Percentiles rank a stretch among this genome's conserved stretches.
Evolutionary conservation across 1,284 basidiomycete genomes (phyloP).

Genomic region (Prillingera fragicola): DNA sequence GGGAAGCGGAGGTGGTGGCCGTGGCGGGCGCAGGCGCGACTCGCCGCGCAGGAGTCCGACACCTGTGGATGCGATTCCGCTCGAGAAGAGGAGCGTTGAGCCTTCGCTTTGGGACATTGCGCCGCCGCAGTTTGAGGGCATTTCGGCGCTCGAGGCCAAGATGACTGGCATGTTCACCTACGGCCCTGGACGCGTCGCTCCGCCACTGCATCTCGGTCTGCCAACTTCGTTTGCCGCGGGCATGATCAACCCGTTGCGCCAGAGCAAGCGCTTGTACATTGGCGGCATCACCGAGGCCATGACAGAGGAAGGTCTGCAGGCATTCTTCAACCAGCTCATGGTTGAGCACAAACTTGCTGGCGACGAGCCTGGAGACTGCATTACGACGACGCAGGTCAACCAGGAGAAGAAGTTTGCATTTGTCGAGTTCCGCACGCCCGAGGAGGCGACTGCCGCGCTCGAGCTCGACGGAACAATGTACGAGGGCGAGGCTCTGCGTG

Average conservation of each 20-base stretch:
- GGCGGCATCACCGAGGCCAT: conserved; percentile 89
- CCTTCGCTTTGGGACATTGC: conserved; percentile 94
- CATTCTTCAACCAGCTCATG: conserved; percentile 96
- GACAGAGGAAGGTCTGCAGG: conserved; percentile 79
- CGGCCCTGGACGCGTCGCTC: conserved; percentile 42
- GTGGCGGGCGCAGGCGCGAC: conserved; percentile 52
- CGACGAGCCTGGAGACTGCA: conserved; percentile 76
- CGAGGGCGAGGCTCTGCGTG: conserved; percentile 75
- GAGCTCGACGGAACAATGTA: conserved; percentile 79
- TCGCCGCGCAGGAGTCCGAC: conserved; percentile 72
- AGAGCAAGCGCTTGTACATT: conserved; percentile 90
- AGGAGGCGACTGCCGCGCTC: conserved; percentile 94
- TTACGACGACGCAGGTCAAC: conserved; percentile 88
- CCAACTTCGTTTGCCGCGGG: conserved; percentile 43
- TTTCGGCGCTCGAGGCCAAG: conserved; percentile 91
- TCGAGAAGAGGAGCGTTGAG: conserved; percentile 79
- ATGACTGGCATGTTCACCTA: conserved; percentile 62
- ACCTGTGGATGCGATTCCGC: conserved; percentile 71
- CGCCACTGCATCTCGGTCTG: conserved; percentile 39
- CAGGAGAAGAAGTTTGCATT: conserved; percentile 98
- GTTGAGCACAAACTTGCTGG: conserved; percentile 77
- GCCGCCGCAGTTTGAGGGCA: conserved; percentile 90
- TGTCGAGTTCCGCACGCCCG: conserved; percentile 94
- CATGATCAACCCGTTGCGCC: conserved; percentile 78
- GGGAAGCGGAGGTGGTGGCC: conserved; percentile 33